Evolutionary conservation across 148 eudicot genomes (phyloP), one percentile per base, ranked within the genome.

Genomic region (Silene latifolia): DNA sequence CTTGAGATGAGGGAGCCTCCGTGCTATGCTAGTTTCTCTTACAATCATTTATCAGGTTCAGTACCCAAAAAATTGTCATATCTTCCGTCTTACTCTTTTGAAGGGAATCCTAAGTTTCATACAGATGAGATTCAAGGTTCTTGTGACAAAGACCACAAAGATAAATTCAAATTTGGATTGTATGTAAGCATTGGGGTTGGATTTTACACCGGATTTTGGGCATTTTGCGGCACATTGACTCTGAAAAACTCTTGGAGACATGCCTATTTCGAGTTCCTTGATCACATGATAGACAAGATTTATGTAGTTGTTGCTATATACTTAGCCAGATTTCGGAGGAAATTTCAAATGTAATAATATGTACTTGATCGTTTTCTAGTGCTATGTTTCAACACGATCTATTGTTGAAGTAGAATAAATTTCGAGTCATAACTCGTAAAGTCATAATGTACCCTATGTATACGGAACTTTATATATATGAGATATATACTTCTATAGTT

Each of bases 161-260:
- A 32, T 32, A 32, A 32, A 32, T 2, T n/a, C n/a, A n/a, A n/a
- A n/a, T 3, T 4, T 32, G 46, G 63, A 21, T 57, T 72, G 48
- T 72, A 15, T 9, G 63, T 56, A 17, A 72, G 48, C 62, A 29
- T 48, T 53, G 42, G 17, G 7, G 5, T 18, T 29, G 74, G 74
- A 14, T 27, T 53, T 4, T 54, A 25, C 25, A 15, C 54, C 12
- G 63, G 64, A 35, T 72, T 72, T 23, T 72, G 67, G 75, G 66
- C 5, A 59, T 23, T 59, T 59, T 72, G 66, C 51, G 67, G 54
- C 12, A 20, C 56, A 10, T 42, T 73, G 9, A 62, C 53, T 5
- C 2, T 62, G 8, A 73, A 61, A 21, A 8, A 18, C 42, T 73
- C 68, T 21, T 73, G 58, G 75, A 39, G 67, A 39, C 18, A 19